Conservation (phyloP, 2,329 filamentous ascomycete genomes). For the Gaeumannomyces sp. region DNA sequence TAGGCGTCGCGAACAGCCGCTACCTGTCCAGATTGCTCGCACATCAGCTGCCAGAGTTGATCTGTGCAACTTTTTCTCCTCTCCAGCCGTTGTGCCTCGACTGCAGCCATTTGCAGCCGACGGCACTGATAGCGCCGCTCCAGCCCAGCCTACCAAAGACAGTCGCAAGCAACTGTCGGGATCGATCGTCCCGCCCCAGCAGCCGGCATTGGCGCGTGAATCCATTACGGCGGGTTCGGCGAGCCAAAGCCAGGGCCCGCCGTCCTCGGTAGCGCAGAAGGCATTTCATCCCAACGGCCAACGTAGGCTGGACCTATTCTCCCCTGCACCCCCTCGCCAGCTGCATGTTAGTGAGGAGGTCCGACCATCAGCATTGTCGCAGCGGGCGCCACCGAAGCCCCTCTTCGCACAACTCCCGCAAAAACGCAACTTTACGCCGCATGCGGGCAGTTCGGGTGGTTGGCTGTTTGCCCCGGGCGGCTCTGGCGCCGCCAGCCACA, state of each 20-base stretch:
- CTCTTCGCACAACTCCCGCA: conserved; percentile 33
- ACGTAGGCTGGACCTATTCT: conserved; percentile 29
- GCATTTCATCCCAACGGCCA: conserved; percentile 26
- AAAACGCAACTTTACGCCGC: conserved; percentile 44
- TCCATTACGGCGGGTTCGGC: neutral
- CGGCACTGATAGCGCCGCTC: neutral
- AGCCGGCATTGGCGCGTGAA: neutral
- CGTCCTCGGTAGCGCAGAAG: conserved; percentile 25
- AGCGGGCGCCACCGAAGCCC: conserved; percentile 7
- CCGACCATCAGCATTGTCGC: neutral
- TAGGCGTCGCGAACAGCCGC: neutral
- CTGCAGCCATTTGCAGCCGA: conserved; percentile 15
- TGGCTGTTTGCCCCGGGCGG: neutral
- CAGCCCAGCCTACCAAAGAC: neutral
- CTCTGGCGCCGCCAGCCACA: conserved; percentile 13
- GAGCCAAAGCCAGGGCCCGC: neutral
- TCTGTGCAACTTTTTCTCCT: conserved; percentile 52
- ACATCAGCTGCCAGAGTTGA: conserved; percentile 34
- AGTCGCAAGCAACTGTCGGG: neutral
- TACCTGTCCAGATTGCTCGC: conserved; percentile 17
- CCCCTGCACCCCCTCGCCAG: conserved; percentile 21
- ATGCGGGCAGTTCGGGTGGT: conserved; percentile 21
- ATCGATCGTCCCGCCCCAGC: neutral
- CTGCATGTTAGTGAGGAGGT: neutral
- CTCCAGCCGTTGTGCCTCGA: conserved; percentile 37